These are phyloP conservation scores for Trichoderma cornu-damae DNA, from an alignment of 2,329 filamentous ascomycete genomes.

Conservation along the genomic window DNA sequence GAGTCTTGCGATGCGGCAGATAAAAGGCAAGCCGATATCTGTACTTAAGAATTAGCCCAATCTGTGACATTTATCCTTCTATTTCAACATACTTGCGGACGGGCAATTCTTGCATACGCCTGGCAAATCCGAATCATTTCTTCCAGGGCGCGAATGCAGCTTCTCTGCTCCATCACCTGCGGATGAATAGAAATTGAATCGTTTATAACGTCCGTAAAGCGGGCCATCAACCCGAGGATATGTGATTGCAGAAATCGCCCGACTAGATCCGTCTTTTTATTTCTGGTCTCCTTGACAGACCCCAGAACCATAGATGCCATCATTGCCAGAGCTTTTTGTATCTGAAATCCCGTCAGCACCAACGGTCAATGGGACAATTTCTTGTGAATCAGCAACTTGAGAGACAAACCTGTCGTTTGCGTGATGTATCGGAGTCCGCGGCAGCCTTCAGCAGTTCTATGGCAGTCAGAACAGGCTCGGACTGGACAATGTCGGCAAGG, in stretches of 20 bases:
- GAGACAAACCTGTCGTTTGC: slow-evolving; percentile 51
- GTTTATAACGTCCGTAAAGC: slow-evolving; percentile 74
- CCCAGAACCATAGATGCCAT: slow-evolving; percentile 41
- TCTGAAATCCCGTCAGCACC: slow-evolving; percentile 37
- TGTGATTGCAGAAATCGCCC: slow-evolving; percentile 75
- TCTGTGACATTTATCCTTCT: not conserved
- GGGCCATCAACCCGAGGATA: slow-evolving; percentile 79
- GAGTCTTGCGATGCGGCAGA: slow-evolving; percentile 71
- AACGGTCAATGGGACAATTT: too few species aligned
- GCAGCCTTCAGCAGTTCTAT: slow-evolving; percentile 78
- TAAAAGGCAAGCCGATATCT: slow-evolving; percentile 89
- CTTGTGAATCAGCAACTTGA: too few species aligned
- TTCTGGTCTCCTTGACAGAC: slow-evolving; percentile 39
- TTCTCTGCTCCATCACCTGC: slow-evolving; percentile 61
- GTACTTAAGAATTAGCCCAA: slow-evolving; percentile 8
- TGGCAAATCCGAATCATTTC: slow-evolving; percentile 79
- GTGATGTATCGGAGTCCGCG: slow-evolving; percentile 59
- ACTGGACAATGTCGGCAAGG: slow-evolving; percentile 63
- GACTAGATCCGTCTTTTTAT: slow-evolving; percentile 53
- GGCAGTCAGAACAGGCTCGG: slow-evolving; percentile 69
- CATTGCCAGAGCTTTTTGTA: slow-evolving; percentile 43
- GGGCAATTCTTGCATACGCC: slow-evolving; percentile 66
- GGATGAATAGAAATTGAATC: slow-evolving; percentile 53
- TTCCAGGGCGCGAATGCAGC: slow-evolving; percentile 76
- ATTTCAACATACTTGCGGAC: slow-evolving; percentile 66